Evolutionary conservation across 768 basidiomycete genomes (phyloP).

Genomic region (Agaricus blazei): DNA sequence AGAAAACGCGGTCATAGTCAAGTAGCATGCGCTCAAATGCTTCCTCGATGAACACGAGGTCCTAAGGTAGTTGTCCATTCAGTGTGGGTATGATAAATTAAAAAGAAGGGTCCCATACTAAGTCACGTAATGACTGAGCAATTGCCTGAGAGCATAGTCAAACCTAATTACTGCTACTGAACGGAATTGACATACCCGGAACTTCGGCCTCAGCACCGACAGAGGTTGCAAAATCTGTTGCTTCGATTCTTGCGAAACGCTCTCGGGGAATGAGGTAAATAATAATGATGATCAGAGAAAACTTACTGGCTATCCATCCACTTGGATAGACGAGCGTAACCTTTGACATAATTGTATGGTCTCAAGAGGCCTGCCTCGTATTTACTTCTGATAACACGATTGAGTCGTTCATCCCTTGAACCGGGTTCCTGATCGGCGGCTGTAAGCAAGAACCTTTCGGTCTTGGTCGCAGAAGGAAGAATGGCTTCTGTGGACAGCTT

Average conservation of each 20-base stretch:
- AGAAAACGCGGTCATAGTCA: slow-evolving; percentile 92
- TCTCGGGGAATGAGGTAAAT: slow-evolving; percentile 22
- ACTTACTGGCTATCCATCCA: slow-evolving; percentile 94
- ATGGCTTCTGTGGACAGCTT: slow-evolving; percentile 33
- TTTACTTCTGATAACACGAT: slow-evolving; percentile 90
- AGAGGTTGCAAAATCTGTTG: slow-evolving; percentile 89
- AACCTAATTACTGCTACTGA: slow-evolving; percentile 2
- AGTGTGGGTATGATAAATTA: background rate
- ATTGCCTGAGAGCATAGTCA: slow-evolving; percentile 45
- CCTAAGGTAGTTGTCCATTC: slow-evolving; percentile 34
- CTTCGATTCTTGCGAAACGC: slow-evolving; percentile 86
- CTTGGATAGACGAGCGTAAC: slow-evolving; percentile 82
- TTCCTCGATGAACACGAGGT: slow-evolving; percentile 96
- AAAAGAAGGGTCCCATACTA: slow-evolving; percentile 38
- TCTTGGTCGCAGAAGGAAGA: slow-evolving; percentile 70
- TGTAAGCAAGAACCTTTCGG: slow-evolving; percentile 86
- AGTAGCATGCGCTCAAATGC: slow-evolving; percentile 93
- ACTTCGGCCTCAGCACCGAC: slow-evolving; percentile 80
- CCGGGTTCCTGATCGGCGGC: slow-evolving; percentile 94
- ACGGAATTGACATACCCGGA: slow-evolving; percentile 48
- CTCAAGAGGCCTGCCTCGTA: slow-evolving; percentile 94
- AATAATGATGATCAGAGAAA: background rate
- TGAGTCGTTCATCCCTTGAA: slow-evolving; percentile 83
- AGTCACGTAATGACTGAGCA: slow-evolving; percentile 78
- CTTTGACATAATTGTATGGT: slow-evolving; percentile 96